These are phyloP conservation scores for Coemansia sp. DNA, from an alignment of 192 early-diverging fungal genomes.

Conservation along the genomic window DNA sequence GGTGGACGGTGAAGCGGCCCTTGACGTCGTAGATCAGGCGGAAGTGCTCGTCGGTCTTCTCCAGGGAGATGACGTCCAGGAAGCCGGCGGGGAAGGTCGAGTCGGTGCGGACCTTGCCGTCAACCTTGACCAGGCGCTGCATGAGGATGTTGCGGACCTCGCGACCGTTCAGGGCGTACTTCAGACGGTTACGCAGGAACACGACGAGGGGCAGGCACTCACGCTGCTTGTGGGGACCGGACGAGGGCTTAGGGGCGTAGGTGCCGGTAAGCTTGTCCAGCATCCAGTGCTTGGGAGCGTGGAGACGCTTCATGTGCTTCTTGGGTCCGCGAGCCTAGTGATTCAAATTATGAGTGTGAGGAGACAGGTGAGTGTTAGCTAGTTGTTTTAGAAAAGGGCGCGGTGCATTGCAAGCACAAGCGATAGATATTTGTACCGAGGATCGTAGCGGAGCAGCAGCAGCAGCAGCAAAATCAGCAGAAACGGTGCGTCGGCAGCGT, in stretches of 20 bases:
- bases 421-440: too few species aligned
- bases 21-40: constrained; percentile 99
- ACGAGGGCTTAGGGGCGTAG: constrained; percentile 87
- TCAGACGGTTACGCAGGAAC: constrained; percentile 99
- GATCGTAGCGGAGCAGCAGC: too few species aligned
- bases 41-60: constrained; percentile 97
- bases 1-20: constrained; percentile 99
- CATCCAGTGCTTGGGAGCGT: constrained; percentile 99
- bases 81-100: constrained; percentile 94
- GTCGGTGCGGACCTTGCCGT: constrained; percentile 98
- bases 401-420: too few species aligned
- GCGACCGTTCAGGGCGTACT: constrained; percentile 97
- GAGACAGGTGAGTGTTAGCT: neutral
- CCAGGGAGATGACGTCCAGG: constrained; percentile 71
- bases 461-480: too few species aligned
- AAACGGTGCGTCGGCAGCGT: too few species aligned
- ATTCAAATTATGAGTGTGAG: neutral
- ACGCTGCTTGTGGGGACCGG: constrained; percentile 99
- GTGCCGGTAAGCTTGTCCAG: constrained; percentile 99
- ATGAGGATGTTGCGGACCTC: constrained; percentile 95
- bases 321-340: constrained; percentile 82
- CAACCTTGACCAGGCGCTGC: constrained; percentile 99
- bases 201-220: constrained; percentile 98
- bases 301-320: constrained; percentile 99
- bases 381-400: neutral